Percentiles rank a stretch among this genome's conserved stretches.
Conservation (phyloP, 495 filamentous ascomycete genomes). For the Aspergillus homomorphus region DNA sequence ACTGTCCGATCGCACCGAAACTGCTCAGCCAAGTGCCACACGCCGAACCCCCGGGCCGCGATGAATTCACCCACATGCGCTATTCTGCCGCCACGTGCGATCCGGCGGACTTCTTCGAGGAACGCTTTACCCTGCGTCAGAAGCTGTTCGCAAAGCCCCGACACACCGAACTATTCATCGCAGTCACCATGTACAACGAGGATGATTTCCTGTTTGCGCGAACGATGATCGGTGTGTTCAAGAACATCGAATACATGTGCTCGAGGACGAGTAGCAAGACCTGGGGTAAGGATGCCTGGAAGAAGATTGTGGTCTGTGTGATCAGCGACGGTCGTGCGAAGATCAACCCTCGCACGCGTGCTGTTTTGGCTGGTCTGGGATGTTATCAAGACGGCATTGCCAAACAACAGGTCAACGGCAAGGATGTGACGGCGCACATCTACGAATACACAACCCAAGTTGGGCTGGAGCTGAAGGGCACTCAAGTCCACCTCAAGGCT, state of each 20-base stretch:
- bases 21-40: conserved; percentile 83
- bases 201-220: conserved; percentile 95
- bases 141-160: conserved; percentile 89
- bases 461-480: conserved; percentile 80
- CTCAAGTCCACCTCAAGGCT: conserved; percentile 76
- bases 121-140: conserved; percentile 92
- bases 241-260: conserved; percentile 98
- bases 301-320: conserved; percentile 98
- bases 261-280: conserved; percentile 86
- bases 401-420: conserved; percentile 95
- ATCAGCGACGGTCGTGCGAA: conserved; percentile 98
- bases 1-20: conserved; percentile 91
- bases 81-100: conserved; percentile 98
- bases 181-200: conserved; percentile 99
- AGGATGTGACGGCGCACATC: conserved; percentile 97
- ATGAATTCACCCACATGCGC: conserved; percentile 99
- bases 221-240: conserved; percentile 96
- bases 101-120: conserved; percentile 77
- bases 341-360: conserved; percentile 89
- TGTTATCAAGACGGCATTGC: conserved; percentile 98
- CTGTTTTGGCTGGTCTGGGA: conserved; percentile 88
- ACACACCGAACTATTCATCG: conserved; percentile 96
- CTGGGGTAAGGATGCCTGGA: conserved; percentile 98
- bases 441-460: conserved; percentile 99
- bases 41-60: conserved; percentile 73